Evolutionary conservation across 257 asterid genomes (phyloP), one percentile per base, ranked within the genome.

Genomic region (Solanum chilense): DNA sequence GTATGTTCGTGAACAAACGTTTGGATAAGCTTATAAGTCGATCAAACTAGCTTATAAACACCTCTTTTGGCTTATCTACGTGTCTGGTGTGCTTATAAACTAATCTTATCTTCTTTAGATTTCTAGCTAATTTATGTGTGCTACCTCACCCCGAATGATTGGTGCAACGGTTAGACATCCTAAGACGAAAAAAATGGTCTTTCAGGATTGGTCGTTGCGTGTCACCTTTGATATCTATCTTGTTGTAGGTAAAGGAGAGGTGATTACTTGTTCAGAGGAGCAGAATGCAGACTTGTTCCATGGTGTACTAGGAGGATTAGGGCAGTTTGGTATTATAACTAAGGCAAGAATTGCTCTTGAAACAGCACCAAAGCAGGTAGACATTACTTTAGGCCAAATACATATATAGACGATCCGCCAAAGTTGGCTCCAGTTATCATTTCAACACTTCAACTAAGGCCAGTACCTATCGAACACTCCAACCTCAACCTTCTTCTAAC

Each of bases 281-380:
- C 87, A 93, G 82, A 93, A 96, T 86, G 86, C 91, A 3, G 99
- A 97, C 88, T 93, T 96, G 64, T 97, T 97, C 91, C 87, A 93
- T 41, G 98, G 93, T 6, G 97, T 94, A 7, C 93, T 95, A 20
- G 99, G 99, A 11, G 99, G 99, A 82, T 84, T 97, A 35, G 99
- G 99, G 86, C 98, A 97, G 88, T 95, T 97, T 66, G 99, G 99
- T 3, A 89, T 97, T 85, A 95, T 97, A 66, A 95, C 99, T 7
- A 89, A 87, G 83, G 99, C 99, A 31, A 89, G 97, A 84, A 95
- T 95, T 35, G 93, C 96, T 37, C 91, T 97, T 12, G 95, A 94
- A 69, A 90, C 92, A 41, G 98, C 99, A n/a, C 99, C 98, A 1
- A 88, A 87, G 82, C 89, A 87, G 99, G 99, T 93, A 89, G 39